Conservation (phyloP, 208 protist genomes). For the Trypanosomatidae sp. region DNA sequence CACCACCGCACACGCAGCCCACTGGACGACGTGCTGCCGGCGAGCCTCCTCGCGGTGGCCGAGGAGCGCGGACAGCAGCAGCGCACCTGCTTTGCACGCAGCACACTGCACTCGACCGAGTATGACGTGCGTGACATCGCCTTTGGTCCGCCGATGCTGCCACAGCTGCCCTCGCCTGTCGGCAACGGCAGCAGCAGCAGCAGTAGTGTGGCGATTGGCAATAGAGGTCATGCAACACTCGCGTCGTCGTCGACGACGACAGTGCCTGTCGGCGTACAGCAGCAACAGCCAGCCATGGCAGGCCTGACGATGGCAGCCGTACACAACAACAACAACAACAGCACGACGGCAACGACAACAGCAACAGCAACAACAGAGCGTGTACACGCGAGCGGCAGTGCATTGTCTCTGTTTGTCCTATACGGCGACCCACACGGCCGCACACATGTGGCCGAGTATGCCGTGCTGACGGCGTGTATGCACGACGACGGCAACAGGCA, state of each 20-base stretch:
- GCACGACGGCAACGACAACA: no score
- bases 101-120: conserved; percentile 43
- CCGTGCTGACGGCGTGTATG: neutral
- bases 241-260: no score
- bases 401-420: conserved; percentile 32
- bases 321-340: no score
- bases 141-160: no score
- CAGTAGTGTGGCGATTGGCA: no score
- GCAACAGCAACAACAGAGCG: no score
- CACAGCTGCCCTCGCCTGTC: no score
- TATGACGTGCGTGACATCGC: conserved; percentile 53
- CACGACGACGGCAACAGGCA: no score
- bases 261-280: no score
- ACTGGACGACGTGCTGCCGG: conserved; percentile 9
- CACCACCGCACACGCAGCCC: conserved; percentile 5
- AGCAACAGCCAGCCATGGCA: neutral
- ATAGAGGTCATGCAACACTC: no score
- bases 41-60: conserved; percentile 5
- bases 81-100: conserved; percentile 5
- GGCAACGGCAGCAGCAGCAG: neutral
- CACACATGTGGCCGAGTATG: conserved; percentile 57
- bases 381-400: neutral
- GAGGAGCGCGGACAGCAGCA: neutral
- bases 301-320: neutral
- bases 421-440: conserved; percentile 43